Evolutionary conservation across 306 rosid species (phyloP).

Genomic region (Vachellia pachyceras): DNA sequence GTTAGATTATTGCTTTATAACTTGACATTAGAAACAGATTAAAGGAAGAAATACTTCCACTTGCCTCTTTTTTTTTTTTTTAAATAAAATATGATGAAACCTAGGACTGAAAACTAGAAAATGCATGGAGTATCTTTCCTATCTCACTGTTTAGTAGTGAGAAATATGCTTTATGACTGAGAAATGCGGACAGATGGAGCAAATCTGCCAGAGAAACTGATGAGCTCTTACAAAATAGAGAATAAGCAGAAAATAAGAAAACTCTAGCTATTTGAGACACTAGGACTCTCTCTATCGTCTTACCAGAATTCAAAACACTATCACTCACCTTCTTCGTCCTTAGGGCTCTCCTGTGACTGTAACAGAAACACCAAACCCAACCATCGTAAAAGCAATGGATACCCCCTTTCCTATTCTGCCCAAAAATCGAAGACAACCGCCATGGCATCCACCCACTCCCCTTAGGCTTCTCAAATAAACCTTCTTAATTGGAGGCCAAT

Average conservation of each 20-base stretch:
- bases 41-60: not conserved
- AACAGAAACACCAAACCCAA: not conserved
- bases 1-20: not conserved
- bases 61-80: not conserved
- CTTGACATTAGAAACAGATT: slow-evolving; percentile 2
- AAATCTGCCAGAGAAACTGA: not conserved
- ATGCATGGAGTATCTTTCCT: not conserved
- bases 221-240: not conserved
- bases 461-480: not conserved
- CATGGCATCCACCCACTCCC: not conserved
- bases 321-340: not conserved
- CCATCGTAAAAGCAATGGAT: not conserved
- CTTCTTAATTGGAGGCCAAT: not conserved
- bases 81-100: too few species aligned
- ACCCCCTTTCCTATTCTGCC: not conserved
- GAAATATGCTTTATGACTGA: not conserved
- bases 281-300: not conserved
- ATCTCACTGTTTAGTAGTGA: not conserved
- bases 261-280: not conserved
- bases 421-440: not conserved
- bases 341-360: not conserved
- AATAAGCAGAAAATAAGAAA: not conserved
- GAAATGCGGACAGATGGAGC: not conserved
- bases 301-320: not conserved
- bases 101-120: not conserved